Conservation (phyloP, 2,329 filamentous ascomycete genomes). For the Talaromyces sp. region DNA sequence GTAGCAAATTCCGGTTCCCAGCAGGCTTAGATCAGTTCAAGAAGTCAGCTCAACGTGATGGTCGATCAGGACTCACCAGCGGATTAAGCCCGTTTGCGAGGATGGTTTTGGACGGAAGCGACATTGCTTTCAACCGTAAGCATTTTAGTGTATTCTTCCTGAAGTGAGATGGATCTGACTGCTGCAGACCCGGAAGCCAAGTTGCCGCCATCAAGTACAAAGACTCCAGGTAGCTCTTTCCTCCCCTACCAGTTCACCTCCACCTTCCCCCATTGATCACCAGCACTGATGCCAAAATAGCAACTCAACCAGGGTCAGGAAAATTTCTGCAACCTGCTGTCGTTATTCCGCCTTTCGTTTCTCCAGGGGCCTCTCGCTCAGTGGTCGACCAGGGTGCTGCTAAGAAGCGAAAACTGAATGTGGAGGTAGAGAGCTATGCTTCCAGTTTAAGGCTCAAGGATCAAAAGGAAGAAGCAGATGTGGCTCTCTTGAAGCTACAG, state of each 20-base stretch:
- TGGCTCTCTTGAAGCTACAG: slow-evolving; percentile 67
- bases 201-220: slow-evolving; percentile 15
- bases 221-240: slow-evolving; percentile 20
- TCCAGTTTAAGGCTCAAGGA: slow-evolving; percentile 63
- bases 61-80: slow-evolving; percentile 23
- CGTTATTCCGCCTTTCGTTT: slow-evolving; percentile 46
- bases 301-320: slow-evolving; percentile 7
- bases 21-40: slow-evolving; percentile 23
- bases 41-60: slow-evolving; percentile 21
- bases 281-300: slow-evolving; percentile 23
- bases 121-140: slow-evolving; percentile 46
- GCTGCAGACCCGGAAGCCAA: slow-evolving; percentile 31
- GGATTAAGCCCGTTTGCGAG: slow-evolving; percentile 53
- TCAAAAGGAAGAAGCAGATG: slow-evolving; percentile 76
- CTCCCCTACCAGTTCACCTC: neutral
- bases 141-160: neutral
- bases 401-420: slow-evolving; percentile 52
- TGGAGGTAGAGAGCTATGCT: slow-evolving; percentile 54
- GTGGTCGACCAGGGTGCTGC: slow-evolving; percentile 35
- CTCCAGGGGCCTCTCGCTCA: slow-evolving; percentile 38
- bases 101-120: slow-evolving; percentile 51
- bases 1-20: slow-evolving; percentile 45
- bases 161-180: neutral
- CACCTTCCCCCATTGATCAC: neutral
- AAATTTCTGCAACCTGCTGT: slow-evolving; percentile 41